Conservation (phyloP, 208 protist genomes). For the Crithidia expoeki region DNA sequence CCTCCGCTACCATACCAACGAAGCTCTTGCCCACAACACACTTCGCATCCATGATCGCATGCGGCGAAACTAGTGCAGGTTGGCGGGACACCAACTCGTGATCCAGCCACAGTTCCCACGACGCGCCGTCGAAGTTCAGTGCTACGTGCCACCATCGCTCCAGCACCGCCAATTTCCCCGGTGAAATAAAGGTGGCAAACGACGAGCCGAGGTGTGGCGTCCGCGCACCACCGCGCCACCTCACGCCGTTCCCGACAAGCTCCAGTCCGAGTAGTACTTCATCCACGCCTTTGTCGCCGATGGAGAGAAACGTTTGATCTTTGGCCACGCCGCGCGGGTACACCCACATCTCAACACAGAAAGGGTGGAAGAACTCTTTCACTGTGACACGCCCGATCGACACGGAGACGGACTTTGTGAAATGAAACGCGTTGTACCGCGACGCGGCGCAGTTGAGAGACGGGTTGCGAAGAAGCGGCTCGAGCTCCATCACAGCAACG, state of each 20-base stretch:
- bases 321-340: constrained; percentile 71
- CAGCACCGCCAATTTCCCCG: constrained; percentile 51
- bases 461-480: constrained; percentile 40
- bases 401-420: constrained; percentile 64
- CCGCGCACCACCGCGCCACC: constrained; percentile 80
- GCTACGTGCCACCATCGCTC: constrained; percentile 89
- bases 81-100: constrained; percentile 49
- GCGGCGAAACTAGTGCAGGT: constrained; percentile 58
- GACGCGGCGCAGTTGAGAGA: constrained; percentile 1
- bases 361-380: constrained; percentile 81
- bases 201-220: constrained; percentile 80
- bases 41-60: constrained; percentile 61
- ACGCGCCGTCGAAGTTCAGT: constrained; percentile 85
- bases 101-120: constrained; percentile 87
- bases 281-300: constrained; percentile 84
- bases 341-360: constrained; percentile 90
- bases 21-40: constrained; percentile 81
- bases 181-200: constrained; percentile 57
- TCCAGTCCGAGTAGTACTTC: constrained; percentile 85
- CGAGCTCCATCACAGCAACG: constrained; percentile 5
- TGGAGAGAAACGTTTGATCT: constrained; percentile 72
- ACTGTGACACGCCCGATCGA: constrained; percentile 68
- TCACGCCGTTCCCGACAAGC: constrained; percentile 63
- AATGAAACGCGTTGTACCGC: constrained; percentile 56
- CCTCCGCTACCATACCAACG: constrained; percentile 78